phyloP scores from a whole-genome alignment of 495 filamentous ascomycete species.

The Penicillium paradoxum region DNA sequence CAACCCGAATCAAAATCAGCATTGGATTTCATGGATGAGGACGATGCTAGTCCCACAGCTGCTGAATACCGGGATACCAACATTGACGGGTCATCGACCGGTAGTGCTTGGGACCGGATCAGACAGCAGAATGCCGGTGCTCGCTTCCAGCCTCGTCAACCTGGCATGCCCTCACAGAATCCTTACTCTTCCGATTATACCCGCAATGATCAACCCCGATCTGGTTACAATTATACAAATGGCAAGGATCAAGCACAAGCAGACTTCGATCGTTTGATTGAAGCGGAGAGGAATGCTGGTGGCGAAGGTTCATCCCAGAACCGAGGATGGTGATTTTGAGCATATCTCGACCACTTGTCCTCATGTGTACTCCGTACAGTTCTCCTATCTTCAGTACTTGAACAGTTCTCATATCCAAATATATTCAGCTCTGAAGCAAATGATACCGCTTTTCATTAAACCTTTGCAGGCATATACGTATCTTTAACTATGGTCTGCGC shows the following conservation, averaged over 20 bases:
- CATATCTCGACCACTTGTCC: neutral
- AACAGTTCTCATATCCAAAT: neutral
- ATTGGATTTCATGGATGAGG: slow-evolving; percentile 30
- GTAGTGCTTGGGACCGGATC: slow-evolving; percentile 43
- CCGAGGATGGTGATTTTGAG: slow-evolving; percentile 24
- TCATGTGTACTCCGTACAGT: slow-evolving; percentile 1
- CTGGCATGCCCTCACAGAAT: slow-evolving; percentile 1
- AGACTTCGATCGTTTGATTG: slow-evolving; percentile 40
- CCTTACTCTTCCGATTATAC: neutral
- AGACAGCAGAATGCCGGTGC: slow-evolving; percentile 24
- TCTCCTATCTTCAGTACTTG: neutral
- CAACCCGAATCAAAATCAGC: slow-evolving; percentile 1
- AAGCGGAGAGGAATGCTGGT: slow-evolving; percentile 31
- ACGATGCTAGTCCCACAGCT: slow-evolving; percentile 40
- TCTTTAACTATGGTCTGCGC: neutral
- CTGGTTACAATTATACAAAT: slow-evolving; percentile 11
- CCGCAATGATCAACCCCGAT: slow-evolving; percentile 6
- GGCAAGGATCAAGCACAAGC: slow-evolving; percentile 37
- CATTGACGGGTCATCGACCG: slow-evolving; percentile 10
- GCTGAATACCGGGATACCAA: slow-evolving; percentile 28
- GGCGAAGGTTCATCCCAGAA: slow-evolving; percentile 11
- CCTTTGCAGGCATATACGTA: slow-evolving; percentile 9
- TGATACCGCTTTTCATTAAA: slow-evolving; percentile 4
- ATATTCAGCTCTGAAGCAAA: neutral
- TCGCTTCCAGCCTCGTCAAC: slow-evolving; percentile 6